Evolutionary conservation across 371 early-diverging fungal species (phyloP).

Genomic region (Actinomucor elegans): DNA sequence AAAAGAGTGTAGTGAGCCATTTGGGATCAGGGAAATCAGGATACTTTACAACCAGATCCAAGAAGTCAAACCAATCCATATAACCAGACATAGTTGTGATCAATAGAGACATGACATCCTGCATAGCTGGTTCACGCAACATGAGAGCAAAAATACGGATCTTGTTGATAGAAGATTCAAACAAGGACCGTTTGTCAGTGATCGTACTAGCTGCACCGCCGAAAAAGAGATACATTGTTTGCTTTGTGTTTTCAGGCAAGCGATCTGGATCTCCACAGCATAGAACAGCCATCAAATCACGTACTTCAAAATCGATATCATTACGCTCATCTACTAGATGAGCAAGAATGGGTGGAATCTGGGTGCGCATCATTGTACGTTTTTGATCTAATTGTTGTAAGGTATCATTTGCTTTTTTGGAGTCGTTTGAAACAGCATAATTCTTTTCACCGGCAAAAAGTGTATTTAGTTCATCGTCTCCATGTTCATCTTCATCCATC

Average conservation of each 20-base stretch:
- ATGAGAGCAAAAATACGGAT: conserved; percentile 65
- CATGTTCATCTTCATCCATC: conserved; percentile 12
- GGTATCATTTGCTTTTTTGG: conserved; percentile 39
- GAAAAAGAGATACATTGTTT: conserved; percentile 9
- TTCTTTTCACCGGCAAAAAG: neutral
- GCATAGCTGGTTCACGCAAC: conserved; percentile 52
- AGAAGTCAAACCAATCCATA: conserved; percentile 22
- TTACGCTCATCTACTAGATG: conserved; percentile 57
- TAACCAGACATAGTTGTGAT: conserved; percentile 27
- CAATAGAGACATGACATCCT: conserved; percentile 18
- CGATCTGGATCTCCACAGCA: conserved; percentile 9
- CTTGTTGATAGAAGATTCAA: conserved; percentile 12
- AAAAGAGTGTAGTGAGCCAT: conserved; percentile 61
- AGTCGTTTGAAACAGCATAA: conserved; percentile 18
- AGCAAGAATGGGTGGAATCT: conserved; percentile 47
- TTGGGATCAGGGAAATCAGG: conserved; percentile 27
- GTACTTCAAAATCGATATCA: conserved; percentile 61
- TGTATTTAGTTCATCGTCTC: conserved; percentile 4
- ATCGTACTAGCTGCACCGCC: neutral
- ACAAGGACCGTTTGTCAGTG: neutral
- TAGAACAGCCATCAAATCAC: conserved; percentile 45
- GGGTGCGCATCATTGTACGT: conserved; percentile 34
- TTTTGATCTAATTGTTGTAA: conserved; percentile 35
- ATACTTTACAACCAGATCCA: conserved; percentile 9
- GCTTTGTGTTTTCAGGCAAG: neutral